A percentile compares a stretch with the other conserved stretches of the same genome.
These are phyloP conservation scores for Russula earlei DNA, from an alignment of 768 basidiomycete genomes.

Conservation along the genomic window DNA sequence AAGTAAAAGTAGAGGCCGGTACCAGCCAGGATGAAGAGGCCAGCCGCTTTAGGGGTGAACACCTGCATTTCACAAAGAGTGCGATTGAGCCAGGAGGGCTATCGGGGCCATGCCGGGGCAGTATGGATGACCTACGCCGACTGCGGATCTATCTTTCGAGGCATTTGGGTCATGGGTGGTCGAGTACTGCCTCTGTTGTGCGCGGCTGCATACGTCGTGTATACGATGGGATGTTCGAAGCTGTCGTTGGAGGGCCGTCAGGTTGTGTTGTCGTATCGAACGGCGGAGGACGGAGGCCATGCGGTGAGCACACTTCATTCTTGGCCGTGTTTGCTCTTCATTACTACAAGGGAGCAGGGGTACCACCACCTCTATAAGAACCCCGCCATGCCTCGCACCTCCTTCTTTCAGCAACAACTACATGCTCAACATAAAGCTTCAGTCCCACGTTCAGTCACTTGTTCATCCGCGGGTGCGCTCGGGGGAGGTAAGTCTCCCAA, in stretches of 20 bases:
- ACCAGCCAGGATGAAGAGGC: slow-evolving; percentile 75
- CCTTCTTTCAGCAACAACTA: neutral
- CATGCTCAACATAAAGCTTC: slow-evolving; percentile 8
- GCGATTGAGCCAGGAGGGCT: neutral
- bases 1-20: slow-evolving; percentile 83
- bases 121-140: slow-evolving; percentile 12
- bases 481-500: neutral
- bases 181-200: neutral
- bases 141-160: slow-evolving; percentile 13
- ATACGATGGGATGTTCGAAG: neutral
- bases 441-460: slow-evolving; percentile 1
- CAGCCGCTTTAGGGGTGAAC: slow-evolving; percentile 84
- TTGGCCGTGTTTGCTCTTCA: too few species aligned
- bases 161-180: slow-evolving; percentile 3
- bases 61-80: slow-evolving; percentile 40
- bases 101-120: too few species aligned
- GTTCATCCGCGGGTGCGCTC: neutral
- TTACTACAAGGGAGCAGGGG: too few species aligned
- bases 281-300: slow-evolving; percentile 12
- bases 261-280: neutral
- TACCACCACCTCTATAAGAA: neutral
- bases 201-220: neutral
- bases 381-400: neutral
- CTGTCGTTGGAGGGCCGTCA: neutral
- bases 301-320: too few species aligned